Evolutionary conservation across 371 early-diverging fungal species (phyloP), one percentile per base, ranked within the genome.

Genomic region (Mortierella sp.): DNA sequence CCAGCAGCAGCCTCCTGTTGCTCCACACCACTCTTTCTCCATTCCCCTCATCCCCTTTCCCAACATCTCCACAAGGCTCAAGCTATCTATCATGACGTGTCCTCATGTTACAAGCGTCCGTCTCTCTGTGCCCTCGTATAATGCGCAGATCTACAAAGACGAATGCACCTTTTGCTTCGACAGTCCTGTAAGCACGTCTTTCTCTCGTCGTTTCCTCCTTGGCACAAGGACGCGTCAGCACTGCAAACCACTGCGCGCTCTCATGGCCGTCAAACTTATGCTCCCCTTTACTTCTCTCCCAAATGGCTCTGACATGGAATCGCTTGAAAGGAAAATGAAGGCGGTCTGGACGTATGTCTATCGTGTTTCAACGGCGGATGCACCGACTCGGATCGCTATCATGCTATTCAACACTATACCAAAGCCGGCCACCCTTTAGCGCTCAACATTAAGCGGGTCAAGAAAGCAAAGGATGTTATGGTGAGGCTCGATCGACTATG

Each of bases 81-180:
- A 19, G 47, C 37, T 52, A n/a, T 56, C 29, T 57, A 73, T 73
- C 67, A 67, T 67, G 50, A 66, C 66, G 43, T 73, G 74, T 46
- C 74, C 67, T 21, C 74, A 73, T 55, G 54, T 52, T 52, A 41
- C 74, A 13, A 45, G 46, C 22, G 46, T 53, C 37, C 67, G 67
- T 46, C 63, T 73, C 51, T 52, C 53, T 6, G 74, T 73, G 56
- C 88, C 88, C 41, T 67, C 82, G 19, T 77, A 80, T 10, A 80
- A 60, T 47, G 82, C 86, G 1, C 80, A 85, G 58, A 90, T 97
- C 22, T 88, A 94, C 87, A 96, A 96, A 80, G 97, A 97, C 59
- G 98, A 97, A 79, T 97, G 98, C 81, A 94, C 95, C 19, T 88
- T 88, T 57, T 98, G 98, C 83, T 98, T 95, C 82, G 94, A 95